Conservation (phyloP, 177 flowering plant genomes). For the Vitis hybrid region DNA sequence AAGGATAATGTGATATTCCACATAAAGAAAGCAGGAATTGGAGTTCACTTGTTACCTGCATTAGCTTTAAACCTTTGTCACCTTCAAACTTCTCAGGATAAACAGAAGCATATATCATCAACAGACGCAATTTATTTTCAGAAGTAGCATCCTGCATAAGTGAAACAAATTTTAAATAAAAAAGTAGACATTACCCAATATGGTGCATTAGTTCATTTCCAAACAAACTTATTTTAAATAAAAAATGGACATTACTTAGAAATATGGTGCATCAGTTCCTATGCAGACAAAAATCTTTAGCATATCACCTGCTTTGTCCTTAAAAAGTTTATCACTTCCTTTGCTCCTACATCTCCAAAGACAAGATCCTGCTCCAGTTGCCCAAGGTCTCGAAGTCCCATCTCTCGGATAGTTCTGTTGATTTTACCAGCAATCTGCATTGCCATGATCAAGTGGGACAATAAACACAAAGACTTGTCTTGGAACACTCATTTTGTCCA, state of each 20-base stretch:
- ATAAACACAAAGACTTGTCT: not conserved
- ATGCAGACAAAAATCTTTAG: not conserved
- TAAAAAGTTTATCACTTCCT: constrained; percentile 82
- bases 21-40: not conserved
- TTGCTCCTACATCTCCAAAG: constrained; percentile 98
- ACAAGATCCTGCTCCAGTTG: constrained; percentile 98
- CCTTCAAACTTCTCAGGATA: constrained; percentile 98
- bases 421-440: constrained; percentile 89
- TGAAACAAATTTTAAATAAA: constrained; percentile 8
- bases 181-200: not conserved
- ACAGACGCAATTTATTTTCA: constrained; percentile 80
- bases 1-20: not conserved
- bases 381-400: constrained; percentile 81
- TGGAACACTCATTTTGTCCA: not conserved
- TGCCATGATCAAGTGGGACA: not conserved
- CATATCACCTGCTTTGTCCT: constrained; percentile 65
- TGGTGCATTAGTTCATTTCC: not conserved
- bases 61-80: constrained; percentile 75
- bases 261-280: not conserved
- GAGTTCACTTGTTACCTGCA: constrained; percentile 64
- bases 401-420: constrained; percentile 73
- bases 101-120: constrained; percentile 86
- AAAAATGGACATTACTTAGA: not conserved
- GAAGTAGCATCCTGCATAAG: constrained; percentile 67
- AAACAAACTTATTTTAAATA: not conserved